Evolutionary conservation across 768 basidiomycete species (phyloP), one percentile per base, ranked within the genome.

Genomic region (Trametes coccinea): DNA sequence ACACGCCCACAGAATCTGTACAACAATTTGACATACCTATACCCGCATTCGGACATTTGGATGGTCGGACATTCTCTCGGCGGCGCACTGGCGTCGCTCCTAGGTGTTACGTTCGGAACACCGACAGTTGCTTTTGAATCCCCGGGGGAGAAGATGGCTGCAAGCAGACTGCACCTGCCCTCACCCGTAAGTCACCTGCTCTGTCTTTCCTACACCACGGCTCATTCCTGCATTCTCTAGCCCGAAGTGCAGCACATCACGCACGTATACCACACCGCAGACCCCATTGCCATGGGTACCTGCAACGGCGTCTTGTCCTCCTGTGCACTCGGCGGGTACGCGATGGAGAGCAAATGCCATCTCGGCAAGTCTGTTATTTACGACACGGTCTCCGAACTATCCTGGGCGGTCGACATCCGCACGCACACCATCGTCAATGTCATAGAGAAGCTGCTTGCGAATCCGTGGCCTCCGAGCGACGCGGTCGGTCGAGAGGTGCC

Each of bases 241-340:
- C 90, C 89, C 37, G 88, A 86, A 6, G 82, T 82, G 9, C 85
- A 88, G 14, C 90, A 91, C 66, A 81, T 97, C 62, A 95, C 91
- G 0, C 95, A 98, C 73, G 79, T 98, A 31, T 97, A 91, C 74
- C 92, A 97, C 70, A 96, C 89, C 22, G 95, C 95, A 30, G 95
- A 98, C 74, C 95, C 95, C 5, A 91, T 98, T 53, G 85, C 95
- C 17, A 93, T 93, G 87, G 91, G 91, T 39, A 88, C 86, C 7
- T 94, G 93, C 74, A 94, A 84, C 59, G 92, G 92, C 13, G 77
- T 90, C 2, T 69, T 91, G 0, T 94, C 90, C 0, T 84, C 87
- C 1, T 98, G 95, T 71, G 86, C 90, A 3, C 74, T 93, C 9
- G 92, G 82, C 22, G 95, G 95, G n/a, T 97, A 91, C 70, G 95